Percentiles rank a stretch among this genome's conserved stretches.
Conservation (phyloP, 1,284 basidiomycete genomes). For the Ceratobasidium sp. region DNA sequence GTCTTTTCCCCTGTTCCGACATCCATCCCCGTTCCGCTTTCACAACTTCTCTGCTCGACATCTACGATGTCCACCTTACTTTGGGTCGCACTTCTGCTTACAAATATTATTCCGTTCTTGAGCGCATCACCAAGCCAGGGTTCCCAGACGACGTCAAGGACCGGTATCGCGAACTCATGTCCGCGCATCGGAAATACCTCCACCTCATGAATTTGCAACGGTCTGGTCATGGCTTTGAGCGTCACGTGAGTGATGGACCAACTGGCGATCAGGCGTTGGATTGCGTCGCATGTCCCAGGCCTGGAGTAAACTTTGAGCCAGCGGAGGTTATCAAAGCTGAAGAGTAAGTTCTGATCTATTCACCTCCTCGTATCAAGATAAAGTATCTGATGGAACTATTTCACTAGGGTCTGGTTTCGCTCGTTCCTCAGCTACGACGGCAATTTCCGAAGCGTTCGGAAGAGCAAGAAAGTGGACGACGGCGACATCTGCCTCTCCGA, state of each 20-base stretch:
- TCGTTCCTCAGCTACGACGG: constrained; percentile 17
- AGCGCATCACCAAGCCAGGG: not conserved
- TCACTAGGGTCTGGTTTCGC: not conserved
- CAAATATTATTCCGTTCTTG: constrained; percentile 12
- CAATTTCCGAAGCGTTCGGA: constrained; percentile 5
- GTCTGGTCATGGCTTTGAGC: not conserved
- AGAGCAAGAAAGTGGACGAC: constrained; percentile 20
- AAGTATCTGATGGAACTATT: not conserved
- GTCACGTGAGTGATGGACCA: too few species aligned
- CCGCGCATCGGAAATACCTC: not conserved
- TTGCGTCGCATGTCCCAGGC: constrained; percentile 11
- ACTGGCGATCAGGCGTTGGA: not conserved
- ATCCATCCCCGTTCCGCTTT: not conserved
- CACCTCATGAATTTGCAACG: not conserved
- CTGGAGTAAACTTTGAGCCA: constrained; percentile 5
- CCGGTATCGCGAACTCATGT: constrained; percentile 5
- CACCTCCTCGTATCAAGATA: not conserved
- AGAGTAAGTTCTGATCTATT: not conserved
- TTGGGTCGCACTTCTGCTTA: not conserved
- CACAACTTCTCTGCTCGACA: constrained; percentile 2
- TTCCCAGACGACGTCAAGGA: not conserved
- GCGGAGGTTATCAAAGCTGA: not conserved
- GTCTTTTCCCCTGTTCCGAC: constrained; percentile 24
- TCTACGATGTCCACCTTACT: not conserved
- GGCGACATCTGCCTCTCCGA: constrained; percentile 14